These are phyloP conservation scores for Friedmanniomyces simplex DNA, from an alignment of 495 filamentous ascomycete species.

Conservation along the genomic window DNA sequence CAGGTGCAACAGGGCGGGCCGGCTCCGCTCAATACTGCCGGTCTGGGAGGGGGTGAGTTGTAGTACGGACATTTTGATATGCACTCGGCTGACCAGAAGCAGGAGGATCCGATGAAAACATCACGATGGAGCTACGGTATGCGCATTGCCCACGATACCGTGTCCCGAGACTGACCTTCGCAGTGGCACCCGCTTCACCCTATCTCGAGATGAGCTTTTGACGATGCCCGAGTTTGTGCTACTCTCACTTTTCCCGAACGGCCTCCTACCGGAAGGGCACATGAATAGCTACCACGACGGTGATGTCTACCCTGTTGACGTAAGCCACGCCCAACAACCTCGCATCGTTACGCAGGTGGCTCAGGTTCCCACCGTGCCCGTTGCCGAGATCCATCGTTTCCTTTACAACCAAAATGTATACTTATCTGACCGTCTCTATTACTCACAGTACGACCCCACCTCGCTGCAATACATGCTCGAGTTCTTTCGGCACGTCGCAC, in stretches of 20 bases:
- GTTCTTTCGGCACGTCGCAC: constrained; percentile 92
- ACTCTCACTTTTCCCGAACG: constrained; percentile 97
- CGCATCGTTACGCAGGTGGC: constrained; percentile 17
- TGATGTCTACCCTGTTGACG: constrained; percentile 93
- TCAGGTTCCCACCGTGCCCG: constrained; percentile 24
- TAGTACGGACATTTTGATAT: background rate
- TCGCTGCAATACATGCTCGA: constrained; percentile 99
- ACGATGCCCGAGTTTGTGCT: constrained; percentile 96
- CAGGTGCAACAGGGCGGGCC: constrained; percentile 88
- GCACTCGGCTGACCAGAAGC: constrained; percentile 37
- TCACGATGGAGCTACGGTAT: constrained; percentile 40
- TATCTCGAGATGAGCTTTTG: constrained; percentile 88
- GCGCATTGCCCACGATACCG: background rate
- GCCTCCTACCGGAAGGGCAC: constrained; percentile 92
- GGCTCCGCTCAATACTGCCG: constrained; percentile 63
- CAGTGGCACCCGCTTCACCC: constrained; percentile 83
- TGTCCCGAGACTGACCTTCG: background rate
- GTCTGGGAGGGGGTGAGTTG: constrained; percentile 51
- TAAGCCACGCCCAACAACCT: constrained; percentile 42
- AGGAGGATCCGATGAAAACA: constrained; percentile 78
- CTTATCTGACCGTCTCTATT: constrained; percentile 45
- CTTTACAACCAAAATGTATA: constrained; percentile 41
- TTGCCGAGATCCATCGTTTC: constrained; percentile 19
- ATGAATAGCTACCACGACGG: constrained; percentile 87
- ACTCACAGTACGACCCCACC: constrained; percentile 79